Evolutionary conservation across 805 yeast species (phyloP).

Genomic region (Candida suzukii): DNA sequence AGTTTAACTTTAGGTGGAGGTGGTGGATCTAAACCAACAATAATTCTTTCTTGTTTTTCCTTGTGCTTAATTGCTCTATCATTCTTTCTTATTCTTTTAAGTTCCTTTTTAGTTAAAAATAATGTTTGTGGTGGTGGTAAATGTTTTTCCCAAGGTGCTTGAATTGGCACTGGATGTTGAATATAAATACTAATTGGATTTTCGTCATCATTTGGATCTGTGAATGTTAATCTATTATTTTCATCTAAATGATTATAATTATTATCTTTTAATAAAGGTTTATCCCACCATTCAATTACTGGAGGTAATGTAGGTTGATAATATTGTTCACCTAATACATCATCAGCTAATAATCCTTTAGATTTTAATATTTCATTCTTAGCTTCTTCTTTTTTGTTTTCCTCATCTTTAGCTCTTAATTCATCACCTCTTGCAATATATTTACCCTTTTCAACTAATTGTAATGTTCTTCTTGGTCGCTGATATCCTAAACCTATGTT

Average conservation of each 20-base stretch:
- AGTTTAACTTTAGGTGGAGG: conserved; percentile 86
- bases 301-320: conserved; percentile 52
- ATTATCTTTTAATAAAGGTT: conserved; percentile 35
- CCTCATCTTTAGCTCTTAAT: conserved; percentile 33
- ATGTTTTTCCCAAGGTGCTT: conserved; percentile 50
- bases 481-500: conserved; percentile 12
- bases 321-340: conserved; percentile 46
- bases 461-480: conserved; percentile 31
- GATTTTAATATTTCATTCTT: conserved; percentile 23
- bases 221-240: conserved; percentile 21
- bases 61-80: conserved; percentile 56
- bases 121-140: conserved; percentile 36
- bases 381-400: conserved; percentile 26
- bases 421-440: conserved; percentile 48
- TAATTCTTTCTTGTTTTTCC: conserved; percentile 70
- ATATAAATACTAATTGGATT: conserved; percentile 60
- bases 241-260: conserved; percentile 30
- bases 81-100: conserved; percentile 64
- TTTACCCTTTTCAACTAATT: conserved; percentile 59
- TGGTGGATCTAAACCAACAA: conserved; percentile 76
- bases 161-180: conserved; percentile 73
- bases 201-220: conserved; percentile 29
- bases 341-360: conserved; percentile 45
- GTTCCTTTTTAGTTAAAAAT: conserved; percentile 69
- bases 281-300: conserved; percentile 85